A percentile compares a stretch with the other conserved stretches of the same genome.
Conservation (phyloP, 257 asterid species). For the Lavandula angustifolia region DNA sequence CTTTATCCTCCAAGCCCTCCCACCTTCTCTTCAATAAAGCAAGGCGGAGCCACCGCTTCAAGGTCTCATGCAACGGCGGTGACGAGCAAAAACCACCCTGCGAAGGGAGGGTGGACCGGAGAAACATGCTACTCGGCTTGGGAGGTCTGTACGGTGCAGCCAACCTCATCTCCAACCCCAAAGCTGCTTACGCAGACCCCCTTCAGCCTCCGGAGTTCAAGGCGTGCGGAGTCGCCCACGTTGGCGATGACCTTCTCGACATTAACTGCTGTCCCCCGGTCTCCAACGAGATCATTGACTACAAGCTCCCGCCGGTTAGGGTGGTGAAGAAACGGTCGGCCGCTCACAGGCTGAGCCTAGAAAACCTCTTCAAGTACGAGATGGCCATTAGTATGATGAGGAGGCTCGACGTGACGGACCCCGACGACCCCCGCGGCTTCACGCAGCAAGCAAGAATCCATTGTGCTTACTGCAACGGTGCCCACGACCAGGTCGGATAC, state of each 20-base stretch:
- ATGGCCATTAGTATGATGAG: slow-evolving; percentile 42
- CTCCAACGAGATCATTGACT: slow-evolving; percentile 32
- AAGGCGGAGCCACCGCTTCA: slow-evolving; percentile 32
- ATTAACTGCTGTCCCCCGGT: slow-evolving; percentile 51
- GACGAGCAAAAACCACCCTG: too few relatives aligned
- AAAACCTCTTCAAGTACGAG: slow-evolving; percentile 38
- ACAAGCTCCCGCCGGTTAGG: slow-evolving; percentile 32
- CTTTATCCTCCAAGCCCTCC: slow-evolving; percentile 38
- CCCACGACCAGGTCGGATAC: slow-evolving; percentile 45
- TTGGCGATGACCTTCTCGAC: not conserved
- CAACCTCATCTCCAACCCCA: slow-evolving; percentile 24
- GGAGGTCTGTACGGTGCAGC: slow-evolving; percentile 43
- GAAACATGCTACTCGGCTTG: slow-evolving; percentile 49
- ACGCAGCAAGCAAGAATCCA: slow-evolving; percentile 52
- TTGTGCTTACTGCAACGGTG: slow-evolving; percentile 38
- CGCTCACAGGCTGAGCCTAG: slow-evolving; percentile 30
- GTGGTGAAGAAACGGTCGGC: slow-evolving; percentile 31
- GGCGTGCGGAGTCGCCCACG: slow-evolving; percentile 29
- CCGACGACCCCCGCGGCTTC: slow-evolving; percentile 52
- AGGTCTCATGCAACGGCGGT: slow-evolving; percentile 35
- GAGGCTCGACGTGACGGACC: slow-evolving; percentile 40
- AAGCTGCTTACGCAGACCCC: slow-evolving; percentile 32
- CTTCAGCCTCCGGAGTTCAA: slow-evolving; percentile 39
- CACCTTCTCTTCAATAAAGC: slow-evolving; percentile 10
- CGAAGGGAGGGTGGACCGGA: slow-evolving; percentile 31